These are phyloP conservation scores for Saccharomycopsis synnaedendra DNA, from an alignment of 805 yeast species.

Conservation along the genomic window DNA sequence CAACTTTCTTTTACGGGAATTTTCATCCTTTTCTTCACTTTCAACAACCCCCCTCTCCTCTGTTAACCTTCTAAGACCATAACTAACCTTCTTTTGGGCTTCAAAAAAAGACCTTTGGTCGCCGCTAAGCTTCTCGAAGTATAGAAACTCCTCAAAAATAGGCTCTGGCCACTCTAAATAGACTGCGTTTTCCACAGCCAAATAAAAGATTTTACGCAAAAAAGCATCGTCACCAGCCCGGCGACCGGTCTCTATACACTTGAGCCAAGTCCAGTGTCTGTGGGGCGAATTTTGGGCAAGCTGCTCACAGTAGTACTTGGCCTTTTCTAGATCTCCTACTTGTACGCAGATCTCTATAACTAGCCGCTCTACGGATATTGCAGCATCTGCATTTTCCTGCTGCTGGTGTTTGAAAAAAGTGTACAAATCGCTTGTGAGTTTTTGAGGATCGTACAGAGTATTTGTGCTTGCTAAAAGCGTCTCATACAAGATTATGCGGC, in stretches of 20 bases:
- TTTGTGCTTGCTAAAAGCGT: too few species aligned
- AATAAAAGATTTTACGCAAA: not conserved
- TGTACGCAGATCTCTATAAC: not conserved
- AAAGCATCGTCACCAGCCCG: not conserved
- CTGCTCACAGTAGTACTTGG: not conserved
- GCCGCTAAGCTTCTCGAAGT: constrained; percentile 3
- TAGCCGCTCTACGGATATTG: not conserved
- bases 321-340: constrained; percentile 2
- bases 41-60: not conserved
- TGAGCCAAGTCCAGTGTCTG: constrained; percentile 2
- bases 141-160: constrained; percentile 2
- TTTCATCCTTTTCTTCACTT: not conserved
- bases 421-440: too few species aligned
- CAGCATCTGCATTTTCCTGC: not conserved
- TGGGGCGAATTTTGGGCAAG: not conserved
- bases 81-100: not conserved
- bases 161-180: constrained; percentile 4
- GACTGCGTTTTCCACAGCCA: not conserved
- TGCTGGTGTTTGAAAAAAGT: too few species aligned
- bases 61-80: not conserved
- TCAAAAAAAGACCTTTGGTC: not conserved
- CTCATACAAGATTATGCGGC: too few species aligned
- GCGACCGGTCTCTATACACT: constrained; percentile 1
- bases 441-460: too few species aligned
- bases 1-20: not conserved